Evolutionary conservation across 805 yeast genomes (phyloP), one percentile per base, ranked within the genome.

Genomic region (Metschnikowia lochheadii): DNA sequence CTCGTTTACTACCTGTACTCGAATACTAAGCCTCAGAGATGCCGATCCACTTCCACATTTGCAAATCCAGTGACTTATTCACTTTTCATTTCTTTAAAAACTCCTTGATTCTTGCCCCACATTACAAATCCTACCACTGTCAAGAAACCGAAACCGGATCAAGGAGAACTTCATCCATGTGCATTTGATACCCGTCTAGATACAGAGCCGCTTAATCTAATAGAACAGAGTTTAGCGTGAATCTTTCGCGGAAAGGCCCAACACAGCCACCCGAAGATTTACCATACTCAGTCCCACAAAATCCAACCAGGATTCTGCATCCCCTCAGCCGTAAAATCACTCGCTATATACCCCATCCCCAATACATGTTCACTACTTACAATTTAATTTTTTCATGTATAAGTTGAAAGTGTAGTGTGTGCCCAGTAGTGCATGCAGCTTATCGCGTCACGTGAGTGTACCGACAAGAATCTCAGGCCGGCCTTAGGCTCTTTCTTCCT

Each of bases 391-490:
- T 10, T 26, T 26, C 10, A 26, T 26, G 29, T 8, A 26, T 26
- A 35, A 7, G 10, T n/a, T 10, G 14, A 15, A 35, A 6, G 11
- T 35, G 14, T 4, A 26, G 20, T 17, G 20, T 18, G 20, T 6
- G n/a, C 3, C 13, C 23, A 17, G 20, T 42, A 13, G 23, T 44
- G 46, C 46, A 44, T 21, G 18, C 18, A 23, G 37, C 40, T 44
- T 44, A 44, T 35, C 46, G 32, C 40, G 5, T 23, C 46, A 35
- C 40, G 40, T 44, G 46, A 18, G 33, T 6, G 23, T 6, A 44
- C 18, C 34, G 20, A 21, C 23, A 36, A 34, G 15, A 34, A 35
- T 26, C 40, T 36, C 39, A n/a, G 20, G 11, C 40, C 17, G 17
- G 20, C 17, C 14, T 11, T 29, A 35, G n/a, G n/a, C 15, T 33